phyloP scores from a whole-genome alignment of 306 rosid genomes.

The Calophaca sinica region DNA sequence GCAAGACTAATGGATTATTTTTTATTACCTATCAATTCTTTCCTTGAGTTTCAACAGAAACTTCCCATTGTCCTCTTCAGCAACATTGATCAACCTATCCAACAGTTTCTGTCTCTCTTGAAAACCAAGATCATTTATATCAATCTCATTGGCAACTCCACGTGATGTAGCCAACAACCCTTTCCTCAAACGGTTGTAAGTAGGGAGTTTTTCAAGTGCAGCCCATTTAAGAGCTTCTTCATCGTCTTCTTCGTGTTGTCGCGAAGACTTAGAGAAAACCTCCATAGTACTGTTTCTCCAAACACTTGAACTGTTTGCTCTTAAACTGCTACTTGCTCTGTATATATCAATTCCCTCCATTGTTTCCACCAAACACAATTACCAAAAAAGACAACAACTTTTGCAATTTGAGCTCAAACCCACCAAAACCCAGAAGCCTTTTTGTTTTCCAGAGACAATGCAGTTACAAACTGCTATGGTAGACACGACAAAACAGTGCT shows the following conservation, averaged over 20 bases:
- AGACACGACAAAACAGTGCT: neutral
- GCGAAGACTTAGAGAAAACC: constrained; percentile 60
- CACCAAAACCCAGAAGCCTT: constrained; percentile 32
- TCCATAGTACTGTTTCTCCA: constrained; percentile 63
- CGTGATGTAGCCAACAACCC: constrained; percentile 60
- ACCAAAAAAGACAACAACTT: neutral
- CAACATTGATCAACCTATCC: constrained; percentile 54
- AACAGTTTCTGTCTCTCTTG: constrained; percentile 51
- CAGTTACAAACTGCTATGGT: neutral
- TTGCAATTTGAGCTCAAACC: constrained; percentile 15
- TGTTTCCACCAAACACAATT: neutral
- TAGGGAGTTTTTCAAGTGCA: constrained; percentile 78
- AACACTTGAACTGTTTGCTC: constrained; percentile 42
- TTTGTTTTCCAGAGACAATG: constrained; percentile 18
- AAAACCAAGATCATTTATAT: constrained; percentile 55
- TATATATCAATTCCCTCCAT: constrained; percentile 43
- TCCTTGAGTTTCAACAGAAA: constrained; percentile 67
- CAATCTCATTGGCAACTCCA: constrained; percentile 62
- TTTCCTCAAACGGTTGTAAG: constrained; percentile 72
- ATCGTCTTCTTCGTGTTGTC: constrained; percentile 53
- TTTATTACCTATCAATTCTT: constrained; percentile 56
- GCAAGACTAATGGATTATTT: no score
- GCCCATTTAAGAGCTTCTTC: constrained; percentile 87
- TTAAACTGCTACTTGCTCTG: constrained; percentile 45
- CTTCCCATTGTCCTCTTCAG: constrained; percentile 60